Conservation (phyloP, 495 filamentous ascomycete species). For the Aspergillus asperescens region DNA sequence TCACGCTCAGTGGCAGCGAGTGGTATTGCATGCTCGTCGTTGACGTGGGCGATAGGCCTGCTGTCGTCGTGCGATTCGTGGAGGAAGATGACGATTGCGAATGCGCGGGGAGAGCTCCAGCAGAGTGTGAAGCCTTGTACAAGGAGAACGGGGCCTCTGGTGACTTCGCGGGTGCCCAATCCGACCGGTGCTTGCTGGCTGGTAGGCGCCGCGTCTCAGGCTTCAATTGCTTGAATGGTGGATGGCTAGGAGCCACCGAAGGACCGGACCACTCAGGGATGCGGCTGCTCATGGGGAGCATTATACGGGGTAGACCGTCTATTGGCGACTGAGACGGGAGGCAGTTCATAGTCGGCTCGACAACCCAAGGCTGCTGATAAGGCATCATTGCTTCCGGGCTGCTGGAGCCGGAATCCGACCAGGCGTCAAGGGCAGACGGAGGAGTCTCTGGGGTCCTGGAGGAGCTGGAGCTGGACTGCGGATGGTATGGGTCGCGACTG, state of each 20-base stretch:
- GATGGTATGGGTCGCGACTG: constrained; percentile 23
- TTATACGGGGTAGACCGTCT: constrained; percentile 17
- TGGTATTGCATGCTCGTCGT: constrained; percentile 22
- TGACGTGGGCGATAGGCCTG: constrained; percentile 21
- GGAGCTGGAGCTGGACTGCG: background rate
- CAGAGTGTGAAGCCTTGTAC: constrained; percentile 5
- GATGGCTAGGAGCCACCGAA: constrained; percentile 9
- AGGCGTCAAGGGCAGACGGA: constrained; percentile 15
- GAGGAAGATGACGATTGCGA: constrained; percentile 3
- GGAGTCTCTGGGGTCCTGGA: constrained; percentile 21
- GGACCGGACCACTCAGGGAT: constrained; percentile 11
- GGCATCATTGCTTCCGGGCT: constrained; percentile 19
- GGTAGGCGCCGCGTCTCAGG: constrained; percentile 12
- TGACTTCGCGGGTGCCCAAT: constrained; percentile 11
- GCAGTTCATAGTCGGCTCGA: constrained; percentile 10
- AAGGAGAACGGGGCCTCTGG: background rate
- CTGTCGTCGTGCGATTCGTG: constrained; percentile 5
- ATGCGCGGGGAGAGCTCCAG: constrained; percentile 8
- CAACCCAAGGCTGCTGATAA: constrained; percentile 17
- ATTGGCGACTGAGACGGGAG: constrained; percentile 14
- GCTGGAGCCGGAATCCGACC: constrained; percentile 26
- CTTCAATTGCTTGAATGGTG: constrained; percentile 14
- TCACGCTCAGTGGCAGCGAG: constrained; percentile 14
- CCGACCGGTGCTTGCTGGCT: constrained; percentile 6
- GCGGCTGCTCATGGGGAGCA: constrained; percentile 2